Base-by-base conservation (phyloP, 2,329 filamentous ascomycete species). In the Aureobasidium sp. region DNA sequence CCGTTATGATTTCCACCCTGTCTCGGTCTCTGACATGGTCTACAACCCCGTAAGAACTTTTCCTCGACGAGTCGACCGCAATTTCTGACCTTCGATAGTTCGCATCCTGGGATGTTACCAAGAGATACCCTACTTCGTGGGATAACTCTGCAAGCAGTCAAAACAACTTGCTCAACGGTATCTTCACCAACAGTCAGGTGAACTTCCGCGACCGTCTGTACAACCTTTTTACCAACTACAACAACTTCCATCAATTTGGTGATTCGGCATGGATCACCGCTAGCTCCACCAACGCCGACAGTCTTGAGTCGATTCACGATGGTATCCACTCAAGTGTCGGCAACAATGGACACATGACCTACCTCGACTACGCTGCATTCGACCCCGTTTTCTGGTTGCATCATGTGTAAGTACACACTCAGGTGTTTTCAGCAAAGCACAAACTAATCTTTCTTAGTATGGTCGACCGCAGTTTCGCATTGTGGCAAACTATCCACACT, bases 321-420 rank as follows among this genome's bases (percentile, higher is more conserved):
- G 71, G 69, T 34, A 74, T 81, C 37, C 79, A 81, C 64, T 80
- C 80, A 36, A 77, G 81, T 53, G 78, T 81, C 3, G 88, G 81
- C 58, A 72, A 75, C 62, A 79, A 80, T 39, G 87, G 88, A 1
- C 87, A 90, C 67, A 88, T 89, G 83, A 83, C 81, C 45, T 88
- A 83, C 71, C 84, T 86, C 36, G 83, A 85, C 21, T 87, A 88
- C 67, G 88, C 89, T 1, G 83, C 87, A 0, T 95, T 90, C 70
- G 90, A 95, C 69, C 90, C 90, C 0, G 76, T 90, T 11, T 92
- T 93, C 73, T 89, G 87, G 74, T 75, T 93, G 9, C 89, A 93
- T 68, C 90, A 93, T 68, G 65, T 66, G 57, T 60, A 37, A 34
- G 57, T 51, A 30, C 34, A 2, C 7, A 14, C 4, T 7, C 34